A percentile compares a stretch with the other conserved stretches of the same genome.
Evolutionary conservation across 768 basidiomycete genomes (phyloP).

Genomic region (Suillus weaverae): DNA sequence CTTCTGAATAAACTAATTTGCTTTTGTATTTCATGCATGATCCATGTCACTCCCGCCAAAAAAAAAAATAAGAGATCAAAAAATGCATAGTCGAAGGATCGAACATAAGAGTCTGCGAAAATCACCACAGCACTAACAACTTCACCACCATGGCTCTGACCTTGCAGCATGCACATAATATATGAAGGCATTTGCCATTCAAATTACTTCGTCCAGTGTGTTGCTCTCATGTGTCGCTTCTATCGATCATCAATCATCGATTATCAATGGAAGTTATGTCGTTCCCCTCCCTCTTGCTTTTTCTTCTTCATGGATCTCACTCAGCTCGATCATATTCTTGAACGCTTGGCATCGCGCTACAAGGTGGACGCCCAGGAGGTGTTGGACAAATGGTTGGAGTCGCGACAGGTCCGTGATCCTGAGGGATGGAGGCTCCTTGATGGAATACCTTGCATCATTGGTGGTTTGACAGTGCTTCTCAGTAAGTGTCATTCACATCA

Average conservation of each 20-base stretch:
- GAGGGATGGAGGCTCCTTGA: not conserved
- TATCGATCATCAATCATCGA: not conserved
- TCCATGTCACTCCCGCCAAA: too few relatives aligned
- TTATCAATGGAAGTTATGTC: not conserved
- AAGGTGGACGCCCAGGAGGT: not conserved
- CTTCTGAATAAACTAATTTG: not conserved
- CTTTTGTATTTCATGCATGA: too few relatives aligned
- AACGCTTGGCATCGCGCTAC: not conserved
- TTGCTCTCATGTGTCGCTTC: too few relatives aligned
- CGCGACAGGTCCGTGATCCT: not conserved
- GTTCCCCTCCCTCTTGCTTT: not conserved
- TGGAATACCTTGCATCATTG: not conserved
- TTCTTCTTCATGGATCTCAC: not conserved
- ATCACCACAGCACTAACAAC: not conserved
- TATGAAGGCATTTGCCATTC: not conserved
- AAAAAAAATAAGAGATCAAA: too few relatives aligned
- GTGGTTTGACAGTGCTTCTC: not conserved
- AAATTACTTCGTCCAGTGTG: not conserved
- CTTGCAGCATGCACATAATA: not conserved
- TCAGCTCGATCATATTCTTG: not conserved
- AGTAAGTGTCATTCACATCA: not conserved
- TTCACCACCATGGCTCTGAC: not conserved
- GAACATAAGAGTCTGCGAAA: not conserved
- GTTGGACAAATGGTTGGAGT: not conserved
- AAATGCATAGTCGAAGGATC: not conserved